Evolutionary conservation across 2,329 filamentous ascomycete species (phyloP).

Genomic region (Pseudocercospora crystallina): DNA sequence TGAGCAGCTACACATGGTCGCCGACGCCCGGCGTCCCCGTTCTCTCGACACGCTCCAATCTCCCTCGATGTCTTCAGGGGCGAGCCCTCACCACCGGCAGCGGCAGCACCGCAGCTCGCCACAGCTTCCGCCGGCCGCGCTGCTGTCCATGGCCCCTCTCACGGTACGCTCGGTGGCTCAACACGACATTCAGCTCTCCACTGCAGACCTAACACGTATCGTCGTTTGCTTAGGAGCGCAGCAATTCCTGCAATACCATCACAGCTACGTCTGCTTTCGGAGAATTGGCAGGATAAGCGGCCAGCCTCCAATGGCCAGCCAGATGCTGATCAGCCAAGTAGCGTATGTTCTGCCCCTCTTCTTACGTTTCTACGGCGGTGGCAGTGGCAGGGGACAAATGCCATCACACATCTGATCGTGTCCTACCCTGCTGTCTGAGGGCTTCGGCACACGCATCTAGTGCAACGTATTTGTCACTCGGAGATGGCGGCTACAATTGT

Average conservation of each 20-base stretch:
- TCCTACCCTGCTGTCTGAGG: too few species aligned
- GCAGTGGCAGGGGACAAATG: too few species aligned
- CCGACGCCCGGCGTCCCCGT: background rate
- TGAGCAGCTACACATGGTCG: background rate
- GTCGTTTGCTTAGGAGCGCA: slow-evolving; percentile 3
- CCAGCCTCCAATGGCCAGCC: slow-evolving; percentile 4
- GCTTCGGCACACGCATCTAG: too few species aligned
- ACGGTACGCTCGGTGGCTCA: slow-evolving; percentile 3
- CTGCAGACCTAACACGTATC: too few species aligned
- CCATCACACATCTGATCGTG: too few species aligned
- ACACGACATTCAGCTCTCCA: background rate
- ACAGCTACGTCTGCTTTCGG: slow-evolving; percentile 16
- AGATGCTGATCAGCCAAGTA: slow-evolving; percentile 17
- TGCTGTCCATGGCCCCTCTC: background rate
- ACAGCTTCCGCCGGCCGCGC: background rate
- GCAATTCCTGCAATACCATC: slow-evolving; percentile 2
- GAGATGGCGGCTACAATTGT: too few species aligned
- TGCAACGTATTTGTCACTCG: too few species aligned
- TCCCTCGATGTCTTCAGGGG: slow-evolving; percentile 8
- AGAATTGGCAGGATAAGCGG: slow-evolving; percentile 14
- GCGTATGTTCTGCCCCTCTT: slow-evolving; percentile 18
- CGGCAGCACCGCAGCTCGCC: slow-evolving; percentile 1
- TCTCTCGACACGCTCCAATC: background rate
- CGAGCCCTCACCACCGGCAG: slow-evolving; percentile 4
- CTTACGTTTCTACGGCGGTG: background rate